Percentiles rank a stretch among this genome's conserved stretches.
Evolutionary conservation across 1,284 basidiomycete genomes (phyloP).

Genomic region (Kalmanozyma brasiliensis): DNA sequence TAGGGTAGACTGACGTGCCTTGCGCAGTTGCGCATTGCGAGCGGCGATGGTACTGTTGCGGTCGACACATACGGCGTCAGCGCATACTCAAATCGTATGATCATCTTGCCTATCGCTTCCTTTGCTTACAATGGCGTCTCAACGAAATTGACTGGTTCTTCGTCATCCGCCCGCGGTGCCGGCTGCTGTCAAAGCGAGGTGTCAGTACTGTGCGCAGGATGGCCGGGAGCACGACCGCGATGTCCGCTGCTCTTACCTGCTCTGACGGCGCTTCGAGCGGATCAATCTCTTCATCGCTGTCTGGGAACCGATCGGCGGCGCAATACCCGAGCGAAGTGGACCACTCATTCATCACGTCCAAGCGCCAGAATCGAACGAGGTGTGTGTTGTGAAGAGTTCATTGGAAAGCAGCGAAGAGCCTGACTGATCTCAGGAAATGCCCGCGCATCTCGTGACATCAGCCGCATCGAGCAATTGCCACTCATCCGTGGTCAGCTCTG

Average conservation of each 20-base stretch:
- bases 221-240: too few species aligned
- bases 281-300: slow-evolving; percentile 10
- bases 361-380: neutral
- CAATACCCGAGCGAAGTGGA: slow-evolving; percentile 23
- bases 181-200: neutral
- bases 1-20: slow-evolving; percentile 13
- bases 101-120: too few species aligned
- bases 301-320: slow-evolving; percentile 17
- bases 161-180: slow-evolving; percentile 5
- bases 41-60: slow-evolving; percentile 38
- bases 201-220: slow-evolving; percentile 11
- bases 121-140: slow-evolving; percentile 46
- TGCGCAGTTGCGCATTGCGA: slow-evolving; percentile 32
- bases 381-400: slow-evolving; percentile 3
- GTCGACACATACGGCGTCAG: neutral
- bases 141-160: slow-evolving; percentile 28
- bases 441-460: neutral
- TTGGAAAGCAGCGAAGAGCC: slow-evolving; percentile 1
- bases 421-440: neutral
- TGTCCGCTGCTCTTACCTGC: slow-evolving; percentile 30
- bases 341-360: slow-evolving; percentile 36
- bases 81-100: too few species aligned
- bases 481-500: too few species aligned
- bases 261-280: neutral
- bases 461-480: too few species aligned